Percentiles rank a stretch among this genome's conserved stretches.
Evolutionary conservation across 2,329 filamentous ascomycete genomes (phyloP).

Genomic region (Aphanocladium album): DNA sequence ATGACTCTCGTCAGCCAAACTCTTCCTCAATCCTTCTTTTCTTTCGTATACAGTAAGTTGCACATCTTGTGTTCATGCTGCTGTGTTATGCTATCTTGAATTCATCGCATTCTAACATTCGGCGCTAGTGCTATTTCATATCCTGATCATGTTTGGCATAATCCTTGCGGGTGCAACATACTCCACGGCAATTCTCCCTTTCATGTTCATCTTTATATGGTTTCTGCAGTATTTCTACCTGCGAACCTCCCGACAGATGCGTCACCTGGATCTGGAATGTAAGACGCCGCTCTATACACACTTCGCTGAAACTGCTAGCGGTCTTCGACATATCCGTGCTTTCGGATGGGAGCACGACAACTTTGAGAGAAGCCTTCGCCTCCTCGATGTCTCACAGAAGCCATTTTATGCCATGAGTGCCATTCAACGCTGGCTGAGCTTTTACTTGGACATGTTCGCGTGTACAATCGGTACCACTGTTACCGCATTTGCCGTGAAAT

Average conservation of each 20-base stretch:
- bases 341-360: slow-evolving; percentile 45
- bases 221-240: slow-evolving; percentile 29
- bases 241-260: slow-evolving; percentile 31
- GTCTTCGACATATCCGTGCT: slow-evolving; percentile 44
- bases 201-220: slow-evolving; percentile 22
- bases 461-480: slow-evolving; percentile 38
- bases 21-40: slow-evolving; percentile 17
- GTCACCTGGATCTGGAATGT: slow-evolving; percentile 30
- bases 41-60: neutral
- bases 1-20: slow-evolving; percentile 21
- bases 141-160: slow-evolving; percentile 16
- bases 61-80: neutral
- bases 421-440: slow-evolving; percentile 49
- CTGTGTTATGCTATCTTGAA: too few relatives aligned
- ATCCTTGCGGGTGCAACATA: slow-evolving; percentile 19
- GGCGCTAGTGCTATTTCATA: neutral
- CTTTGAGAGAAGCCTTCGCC: slow-evolving; percentile 34
- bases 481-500: slow-evolving; percentile 35
- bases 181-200: slow-evolving; percentile 16
- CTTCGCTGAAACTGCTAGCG: slow-evolving; percentile 39
- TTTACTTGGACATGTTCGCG: slow-evolving; percentile 44
- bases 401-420: slow-evolving; percentile 50
- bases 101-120: neutral
- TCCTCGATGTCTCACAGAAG: slow-evolving; percentile 46
- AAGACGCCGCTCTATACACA: slow-evolving; percentile 30